Conservation (phyloP, 2,329 filamentous ascomycete genomes). For the Aspergillus phoenicis region DNA sequence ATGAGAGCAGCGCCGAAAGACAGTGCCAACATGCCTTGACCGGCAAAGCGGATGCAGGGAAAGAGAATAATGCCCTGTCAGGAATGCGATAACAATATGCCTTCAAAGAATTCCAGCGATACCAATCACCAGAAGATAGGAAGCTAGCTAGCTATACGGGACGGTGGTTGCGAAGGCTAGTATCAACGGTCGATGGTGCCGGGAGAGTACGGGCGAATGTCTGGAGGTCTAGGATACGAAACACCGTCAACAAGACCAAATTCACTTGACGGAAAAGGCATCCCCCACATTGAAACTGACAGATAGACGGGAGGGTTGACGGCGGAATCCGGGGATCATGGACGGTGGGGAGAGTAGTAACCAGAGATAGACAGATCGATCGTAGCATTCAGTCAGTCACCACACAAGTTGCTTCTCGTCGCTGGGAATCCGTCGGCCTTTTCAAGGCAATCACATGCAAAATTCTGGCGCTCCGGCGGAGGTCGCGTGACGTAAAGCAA, state of each 20-base stretch:
- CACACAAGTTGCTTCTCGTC: neutral
- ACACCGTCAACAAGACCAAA: slow-evolving; percentile 18
- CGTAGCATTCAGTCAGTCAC: neutral
- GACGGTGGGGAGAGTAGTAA: slow-evolving; percentile 18
- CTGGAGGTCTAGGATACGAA: slow-evolving; percentile 14
- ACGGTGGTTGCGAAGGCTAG: neutral
- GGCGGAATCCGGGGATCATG: slow-evolving; percentile 26
- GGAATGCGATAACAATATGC: neutral
- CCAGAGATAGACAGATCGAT: neutral
- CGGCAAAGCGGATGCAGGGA: slow-evolving; percentile 5
- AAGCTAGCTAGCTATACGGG: neutral
- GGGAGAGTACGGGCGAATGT: neutral
- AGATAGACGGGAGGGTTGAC: slow-evolving; percentile 12
- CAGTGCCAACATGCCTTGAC: slow-evolving; percentile 34
- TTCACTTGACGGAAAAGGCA: slow-evolving; percentile 15
- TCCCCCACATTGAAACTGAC: slow-evolving; percentile 24
- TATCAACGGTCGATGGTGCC: neutral
- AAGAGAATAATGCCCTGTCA: neutral
- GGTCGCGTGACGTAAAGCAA: slow-evolving; percentile 40
- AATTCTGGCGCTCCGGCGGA: slow-evolving; percentile 18
- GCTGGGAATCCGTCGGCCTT: slow-evolving; percentile 27
- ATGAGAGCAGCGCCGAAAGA: slow-evolving; percentile 27
- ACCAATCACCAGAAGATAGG: too few relatives aligned
- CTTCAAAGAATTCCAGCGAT: neutral
- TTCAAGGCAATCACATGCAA: slow-evolving; percentile 41